These are phyloP conservation scores for Gastrolobium bilobum DNA, from an alignment of 306 rosid genomes.

Conservation along the genomic window DNA sequence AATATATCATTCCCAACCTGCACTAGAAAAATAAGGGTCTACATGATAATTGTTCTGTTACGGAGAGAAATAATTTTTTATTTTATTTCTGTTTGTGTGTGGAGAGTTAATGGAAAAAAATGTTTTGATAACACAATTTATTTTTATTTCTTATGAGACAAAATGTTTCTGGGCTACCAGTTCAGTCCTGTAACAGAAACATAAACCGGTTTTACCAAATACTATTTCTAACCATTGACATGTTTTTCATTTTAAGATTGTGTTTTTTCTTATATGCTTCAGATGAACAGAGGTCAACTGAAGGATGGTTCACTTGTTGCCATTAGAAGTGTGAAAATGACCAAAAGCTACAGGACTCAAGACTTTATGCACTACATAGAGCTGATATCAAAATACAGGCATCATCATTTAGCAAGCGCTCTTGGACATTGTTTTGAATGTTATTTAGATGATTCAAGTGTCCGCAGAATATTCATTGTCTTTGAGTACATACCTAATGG, in stretches of 20 bases:
- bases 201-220: no score
- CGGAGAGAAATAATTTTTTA: no score
- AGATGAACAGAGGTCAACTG: constrained; percentile 89
- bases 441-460: constrained; percentile 80
- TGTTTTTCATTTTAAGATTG: constrained; percentile 14
- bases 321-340: constrained; percentile 80
- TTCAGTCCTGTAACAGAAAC: no score
- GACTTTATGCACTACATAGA: constrained; percentile 69
- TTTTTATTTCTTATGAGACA: no score
- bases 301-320: constrained; percentile 83
- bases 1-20: neutral
- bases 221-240: neutral
- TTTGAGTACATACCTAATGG: constrained; percentile 91
- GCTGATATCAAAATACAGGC: constrained; percentile 75
- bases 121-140: no score
- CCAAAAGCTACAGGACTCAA: constrained; percentile 61
- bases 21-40: neutral
- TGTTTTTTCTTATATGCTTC: constrained; percentile 39
- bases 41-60: no score
- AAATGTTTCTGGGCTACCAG: no score
- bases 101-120: no score
- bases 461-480: constrained; percentile 80
- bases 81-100: no score
- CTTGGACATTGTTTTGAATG: constrained; percentile 93
- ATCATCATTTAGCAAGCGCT: constrained; percentile 82